Conservation (phyloP, 371 early-diverging fungal species). For the Mortierella sp. region DNA sequence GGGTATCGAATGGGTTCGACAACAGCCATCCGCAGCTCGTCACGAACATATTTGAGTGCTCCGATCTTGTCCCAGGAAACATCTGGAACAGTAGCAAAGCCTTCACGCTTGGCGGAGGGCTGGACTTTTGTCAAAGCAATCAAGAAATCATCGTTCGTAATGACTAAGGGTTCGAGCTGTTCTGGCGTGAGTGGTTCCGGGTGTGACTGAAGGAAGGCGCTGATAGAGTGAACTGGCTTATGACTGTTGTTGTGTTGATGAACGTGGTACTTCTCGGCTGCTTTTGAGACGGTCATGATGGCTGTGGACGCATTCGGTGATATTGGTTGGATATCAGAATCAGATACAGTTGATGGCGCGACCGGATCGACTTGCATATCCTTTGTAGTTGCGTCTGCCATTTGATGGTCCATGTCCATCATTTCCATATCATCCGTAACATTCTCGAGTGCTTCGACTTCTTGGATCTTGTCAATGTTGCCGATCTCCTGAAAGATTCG, state of each 20-base stretch:
- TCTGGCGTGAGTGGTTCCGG: slow-evolving; percentile 81
- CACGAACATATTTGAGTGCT: slow-evolving; percentile 86
- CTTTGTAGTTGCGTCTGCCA: slow-evolving; percentile 19
- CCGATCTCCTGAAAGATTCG: slow-evolving; percentile 88
- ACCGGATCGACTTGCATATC: slow-evolving; percentile 31
- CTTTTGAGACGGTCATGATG: slow-evolving; percentile 3
- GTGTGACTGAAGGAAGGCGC: slow-evolving; percentile 77
- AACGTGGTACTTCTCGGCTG: slow-evolving; percentile 45
- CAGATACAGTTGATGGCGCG: not conserved
- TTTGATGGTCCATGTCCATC: slow-evolving; percentile 48
- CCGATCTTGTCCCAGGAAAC: slow-evolving; percentile 98
- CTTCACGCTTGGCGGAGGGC: slow-evolving; percentile 98
- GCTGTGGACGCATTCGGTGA: slow-evolving; percentile 11
- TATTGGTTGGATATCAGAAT: slow-evolving; percentile 7
- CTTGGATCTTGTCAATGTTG: slow-evolving; percentile 56
- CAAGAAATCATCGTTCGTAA: slow-evolving; percentile 90
- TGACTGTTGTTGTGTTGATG: slow-evolving; percentile 48
- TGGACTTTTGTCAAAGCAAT: slow-evolving; percentile 93
- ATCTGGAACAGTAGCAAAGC: slow-evolving; percentile 97
- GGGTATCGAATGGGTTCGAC: slow-evolving; percentile 97
- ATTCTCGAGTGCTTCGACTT: slow-evolving; percentile 56
- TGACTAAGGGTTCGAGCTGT: slow-evolving; percentile 88
- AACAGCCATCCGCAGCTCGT: slow-evolving; percentile 96
- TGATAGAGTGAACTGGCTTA: slow-evolving; percentile 76
- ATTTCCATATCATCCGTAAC: slow-evolving; percentile 56